Conservation (phyloP, 768 basidiomycete genomes). For the Saitozyma podzolica region DNA sequence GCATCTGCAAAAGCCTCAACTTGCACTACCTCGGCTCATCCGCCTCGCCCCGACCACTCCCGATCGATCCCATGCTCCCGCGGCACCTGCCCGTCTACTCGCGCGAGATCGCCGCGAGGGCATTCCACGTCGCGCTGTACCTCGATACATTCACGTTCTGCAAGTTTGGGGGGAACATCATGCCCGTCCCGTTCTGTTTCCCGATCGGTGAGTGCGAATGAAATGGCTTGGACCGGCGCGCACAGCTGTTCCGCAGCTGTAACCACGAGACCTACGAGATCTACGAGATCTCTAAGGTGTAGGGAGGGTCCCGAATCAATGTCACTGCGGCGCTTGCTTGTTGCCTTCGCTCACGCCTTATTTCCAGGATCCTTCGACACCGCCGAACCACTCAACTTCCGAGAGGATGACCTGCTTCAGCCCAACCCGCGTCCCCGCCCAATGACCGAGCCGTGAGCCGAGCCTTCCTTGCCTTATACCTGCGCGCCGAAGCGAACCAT, state of each 20-base stretch:
- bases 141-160: conserved; percentile 8
- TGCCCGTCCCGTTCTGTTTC: background rate
- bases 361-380: conserved; percentile 1
- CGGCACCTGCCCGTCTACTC: conserved; percentile 1
- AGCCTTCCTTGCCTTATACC: no score
- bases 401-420: conserved; percentile 1
- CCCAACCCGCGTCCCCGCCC: background rate
- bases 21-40: conserved; percentile 4
- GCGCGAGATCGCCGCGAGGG: conserved; percentile 2
- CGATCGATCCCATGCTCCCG: conserved; percentile 10
- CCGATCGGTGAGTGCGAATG: no score
- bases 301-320: background rate
- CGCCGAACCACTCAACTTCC: conserved; percentile 7
- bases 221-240: no score
- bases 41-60: background rate
- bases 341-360: no score
- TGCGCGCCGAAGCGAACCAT: no score
- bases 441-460: conserved; percentile 2
- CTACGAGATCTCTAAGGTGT: no score
- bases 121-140: background rate
- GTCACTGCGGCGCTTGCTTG: background rate
- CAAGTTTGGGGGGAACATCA: background rate
- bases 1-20: conserved; percentile 4
- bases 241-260: no score
- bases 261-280: no score